Evolutionary conservation across 1,139 yeast genomes (phyloP), one percentile per base, ranked within the genome.

Genomic region (Sugiyamaella novakii): DNA sequence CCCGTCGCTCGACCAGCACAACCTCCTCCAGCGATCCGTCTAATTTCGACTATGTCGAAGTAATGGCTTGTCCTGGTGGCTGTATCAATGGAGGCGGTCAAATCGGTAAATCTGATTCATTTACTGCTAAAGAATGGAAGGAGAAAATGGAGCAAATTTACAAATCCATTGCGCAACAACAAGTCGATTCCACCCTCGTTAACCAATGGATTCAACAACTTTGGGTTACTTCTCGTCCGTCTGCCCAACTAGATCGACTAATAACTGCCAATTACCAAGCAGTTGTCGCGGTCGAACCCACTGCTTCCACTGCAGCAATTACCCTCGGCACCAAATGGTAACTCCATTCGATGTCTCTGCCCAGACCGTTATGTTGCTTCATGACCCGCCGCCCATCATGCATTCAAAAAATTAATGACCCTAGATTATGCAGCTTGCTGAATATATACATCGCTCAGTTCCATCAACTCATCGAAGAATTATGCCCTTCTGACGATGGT

Each of bases 41-140:
- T 15, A 75, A 73, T 40, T 84, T 87, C 60, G 95, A 88, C 56
- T 87, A 86, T 60, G 88, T 92, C 3, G 98, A 92, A 61, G 86
- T 92, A 30, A 91, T 89, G 97, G 98, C 98, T 1, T 92, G 98
- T 66, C 98, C 98, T 2, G 88, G 87, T 31, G 99, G 98, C 1
- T 92, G 98, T 63, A 86, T 91, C 51, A 92, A 92, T 62, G 99
- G 99, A 6, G 98, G 98, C 14, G 99, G 99, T 0, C 92, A 89
- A 61, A 82, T 87, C 31, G 74, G 78, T 17, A 72, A 78, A 28
- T 81, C 86, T 0, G 65, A 56, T 3, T 59, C 54, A 14, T 49
- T 61, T 5, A 53, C 59, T 5, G 48, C 59, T 5, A 63, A 62
- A 51, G 62, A 62, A 29, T 70, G 73, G 74, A 63, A 61, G 36